A percentile compares a stretch with the other conserved stretches of the same genome.
Conservation (phyloP, 2,329 filamentous ascomycete genomes). For the Aspergillus pseudoviridinutans region DNA sequence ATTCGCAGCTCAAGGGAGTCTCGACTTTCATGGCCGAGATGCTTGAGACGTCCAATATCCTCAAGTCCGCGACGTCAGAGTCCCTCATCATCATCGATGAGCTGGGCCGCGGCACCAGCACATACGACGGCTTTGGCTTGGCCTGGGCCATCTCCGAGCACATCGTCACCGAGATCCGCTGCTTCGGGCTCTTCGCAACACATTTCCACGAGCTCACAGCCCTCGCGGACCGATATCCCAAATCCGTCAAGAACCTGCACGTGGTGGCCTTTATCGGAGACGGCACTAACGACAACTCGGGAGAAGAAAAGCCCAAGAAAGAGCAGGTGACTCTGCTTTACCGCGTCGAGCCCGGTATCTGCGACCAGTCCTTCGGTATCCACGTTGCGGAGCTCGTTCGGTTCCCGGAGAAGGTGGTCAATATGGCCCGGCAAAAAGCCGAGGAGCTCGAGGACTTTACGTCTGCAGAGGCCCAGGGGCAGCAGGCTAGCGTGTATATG, state of each 20-base stretch:
- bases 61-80: constrained; percentile 92
- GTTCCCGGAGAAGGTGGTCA: constrained; percentile 94
- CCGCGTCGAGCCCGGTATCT: constrained; percentile 92
- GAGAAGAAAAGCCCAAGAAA: constrained; percentile 53
- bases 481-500: constrained; percentile 30
- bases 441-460: constrained; percentile 94
- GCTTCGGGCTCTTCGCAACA: constrained; percentile 91
- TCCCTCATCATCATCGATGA: constrained; percentile 99
- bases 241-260: constrained; percentile 85
- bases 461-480: constrained; percentile 42
- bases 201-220: constrained; percentile 98
- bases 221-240: constrained; percentile 74
- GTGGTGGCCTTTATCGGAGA: constrained; percentile 87
- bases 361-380: constrained; percentile 96
- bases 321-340: constrained; percentile 90
- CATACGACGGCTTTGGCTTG: constrained; percentile 97
- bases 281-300: constrained; percentile 42
- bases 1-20: constrained; percentile 95
- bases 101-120: constrained; percentile 91
- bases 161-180: constrained; percentile 91
- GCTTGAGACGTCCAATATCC: constrained; percentile 96
- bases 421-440: constrained; percentile 98
- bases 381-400: constrained; percentile 95
- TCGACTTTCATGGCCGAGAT: constrained; percentile 99
- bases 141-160: constrained; percentile 99